A percentile compares a stretch with the other conserved stretches of the same genome.
These are phyloP conservation scores for Metschnikowia proteae DNA, from an alignment of 805 yeast species.

Conservation along the genomic window DNA sequence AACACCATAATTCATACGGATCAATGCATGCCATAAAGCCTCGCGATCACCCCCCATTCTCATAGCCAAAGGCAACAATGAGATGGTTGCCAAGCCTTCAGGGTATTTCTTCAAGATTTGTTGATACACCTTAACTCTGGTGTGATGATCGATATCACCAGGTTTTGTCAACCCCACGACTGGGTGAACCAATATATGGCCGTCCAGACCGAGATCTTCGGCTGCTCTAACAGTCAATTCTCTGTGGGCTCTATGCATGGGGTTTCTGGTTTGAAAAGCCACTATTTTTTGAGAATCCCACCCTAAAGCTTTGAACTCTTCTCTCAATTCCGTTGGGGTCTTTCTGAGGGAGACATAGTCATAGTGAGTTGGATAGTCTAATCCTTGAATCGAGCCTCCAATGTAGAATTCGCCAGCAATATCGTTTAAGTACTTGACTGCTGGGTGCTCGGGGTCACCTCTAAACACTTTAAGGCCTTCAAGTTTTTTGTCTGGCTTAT, in stretches of 20 bases:
- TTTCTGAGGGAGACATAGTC: slow-evolving; percentile 85
- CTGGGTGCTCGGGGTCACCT: slow-evolving; percentile 98
- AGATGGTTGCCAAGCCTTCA: slow-evolving; percentile 85
- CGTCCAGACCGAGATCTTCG: slow-evolving; percentile 79
- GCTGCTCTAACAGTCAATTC: slow-evolving; percentile 96
- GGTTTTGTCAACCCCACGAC: slow-evolving; percentile 97
- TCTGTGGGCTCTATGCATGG: slow-evolving; percentile 98
- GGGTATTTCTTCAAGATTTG: slow-evolving; percentile 92
- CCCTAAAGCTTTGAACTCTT: slow-evolving; percentile 73
- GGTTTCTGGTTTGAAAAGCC: slow-evolving; percentile 97
- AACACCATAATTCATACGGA: slow-evolving; percentile 94
- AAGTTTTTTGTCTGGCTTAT: slow-evolving; percentile 69
- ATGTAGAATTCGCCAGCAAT: slow-evolving; percentile 79
- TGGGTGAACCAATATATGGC: slow-evolving; percentile 81
- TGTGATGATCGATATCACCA: slow-evolving; percentile 96
- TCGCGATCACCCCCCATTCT: slow-evolving; percentile 99
- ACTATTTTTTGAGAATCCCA: slow-evolving; percentile 77
- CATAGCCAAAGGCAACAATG: slow-evolving; percentile 92
- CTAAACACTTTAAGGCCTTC: slow-evolving; percentile 89
- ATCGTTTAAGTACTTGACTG: slow-evolving; percentile 66
- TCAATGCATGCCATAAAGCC: slow-evolving; percentile 97
- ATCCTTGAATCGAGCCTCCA: slow-evolving; percentile 86
- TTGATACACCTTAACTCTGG: slow-evolving; percentile 92
- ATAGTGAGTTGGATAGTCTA: slow-evolving; percentile 80
- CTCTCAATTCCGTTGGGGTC: slow-evolving; percentile 86